These are phyloP conservation scores for Parsonsia alboflavescens DNA, from an alignment of 257 asterid species.

Conservation along the genomic window DNA sequence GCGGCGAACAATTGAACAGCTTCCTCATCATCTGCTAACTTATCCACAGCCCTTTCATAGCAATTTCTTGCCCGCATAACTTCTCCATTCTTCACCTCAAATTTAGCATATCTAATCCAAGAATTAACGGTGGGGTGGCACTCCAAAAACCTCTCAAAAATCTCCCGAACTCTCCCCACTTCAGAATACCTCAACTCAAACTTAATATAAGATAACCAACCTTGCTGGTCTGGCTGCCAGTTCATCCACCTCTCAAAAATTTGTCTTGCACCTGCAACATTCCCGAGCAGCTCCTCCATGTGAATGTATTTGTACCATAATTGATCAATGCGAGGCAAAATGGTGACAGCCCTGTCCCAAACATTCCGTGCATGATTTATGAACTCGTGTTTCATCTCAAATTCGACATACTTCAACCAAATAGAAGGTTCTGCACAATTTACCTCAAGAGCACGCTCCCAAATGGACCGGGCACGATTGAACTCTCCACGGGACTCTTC, in stretches of 20 bases:
- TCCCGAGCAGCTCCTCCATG: too few species aligned
- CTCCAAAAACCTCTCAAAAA: too few species aligned
- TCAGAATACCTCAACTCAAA: too few species aligned
- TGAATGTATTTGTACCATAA: too few species aligned
- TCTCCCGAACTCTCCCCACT: too few species aligned
- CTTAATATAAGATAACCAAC: too few species aligned
- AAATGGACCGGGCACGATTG: too few species aligned
- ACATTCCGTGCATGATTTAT: background rate
- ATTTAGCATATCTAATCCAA: constrained; percentile 62
- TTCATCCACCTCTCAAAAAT: too few species aligned
- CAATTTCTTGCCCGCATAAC: constrained; percentile 41
- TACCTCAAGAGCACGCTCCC: background rate
- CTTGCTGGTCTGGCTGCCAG: too few species aligned
- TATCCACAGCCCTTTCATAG: constrained; percentile 16
- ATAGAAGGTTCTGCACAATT: background rate
- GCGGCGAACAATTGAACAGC: constrained; percentile 37
- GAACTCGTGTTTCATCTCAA: background rate
- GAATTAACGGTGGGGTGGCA: constrained; percentile 23
- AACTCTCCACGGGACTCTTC: background rate
- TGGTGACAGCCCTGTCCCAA: background rate
- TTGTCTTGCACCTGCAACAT: too few species aligned
- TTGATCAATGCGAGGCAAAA: too few species aligned
- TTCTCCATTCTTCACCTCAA: constrained; percentile 69
- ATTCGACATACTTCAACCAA: background rate
- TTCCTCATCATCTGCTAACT: constrained; percentile 53